Base-by-base conservation (phyloP, 2,329 filamentous ascomycete genomes). In the Dactylonectria estremocensis region DNA sequence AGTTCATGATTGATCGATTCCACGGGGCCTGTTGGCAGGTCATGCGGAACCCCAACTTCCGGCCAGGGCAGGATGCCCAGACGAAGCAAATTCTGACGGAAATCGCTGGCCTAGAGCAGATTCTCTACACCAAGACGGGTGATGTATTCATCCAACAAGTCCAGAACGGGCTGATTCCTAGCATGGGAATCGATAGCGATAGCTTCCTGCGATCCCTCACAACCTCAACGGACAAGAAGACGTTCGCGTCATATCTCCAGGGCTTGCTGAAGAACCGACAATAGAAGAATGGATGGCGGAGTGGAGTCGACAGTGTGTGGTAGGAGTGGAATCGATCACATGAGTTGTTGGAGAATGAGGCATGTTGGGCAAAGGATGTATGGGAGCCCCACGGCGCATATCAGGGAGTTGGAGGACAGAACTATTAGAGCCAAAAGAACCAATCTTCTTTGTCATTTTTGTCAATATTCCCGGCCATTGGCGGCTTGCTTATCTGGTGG, bases 21-120 rank as follows among this genome's bases (percentile, higher is more conserved):
- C 95, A 97, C 66, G 89, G 93, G 0, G 87, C 97, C 8, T 95
- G 93, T 79, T 99, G 96, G 96, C 92, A 93, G 46, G 91, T 98
- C 7, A 90, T 97, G 40, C 90, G 90, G 45, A 92, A 95, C 50
- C 86, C 92, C 6, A 88, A 88, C 20, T 98, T 98, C 86, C 92
- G 92, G 71, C 90, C 94, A 1, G 91, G 91, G 70, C 82, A 84
- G 61, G 96, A 99, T 79, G 95, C 95, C 1, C 95, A 97, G 83
- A 93, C 93, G 37, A 93, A 93, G 79, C 92, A 95, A 80, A 93
- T 98, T 1, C 88, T 99, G 45, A 91, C 90, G 62, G 96, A 99
- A 83, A 94, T 97, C 69, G 95, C 95, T 3, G 89, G 88, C 3
- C 83, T 99, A 66, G 95, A 99, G 81, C 94, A 96, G 81, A 92